Percentiles rank a stretch among this genome's conserved stretches.
Conservation (phyloP, 2,329 filamentous ascomycete species). For the Fusarium hostae region DNA sequence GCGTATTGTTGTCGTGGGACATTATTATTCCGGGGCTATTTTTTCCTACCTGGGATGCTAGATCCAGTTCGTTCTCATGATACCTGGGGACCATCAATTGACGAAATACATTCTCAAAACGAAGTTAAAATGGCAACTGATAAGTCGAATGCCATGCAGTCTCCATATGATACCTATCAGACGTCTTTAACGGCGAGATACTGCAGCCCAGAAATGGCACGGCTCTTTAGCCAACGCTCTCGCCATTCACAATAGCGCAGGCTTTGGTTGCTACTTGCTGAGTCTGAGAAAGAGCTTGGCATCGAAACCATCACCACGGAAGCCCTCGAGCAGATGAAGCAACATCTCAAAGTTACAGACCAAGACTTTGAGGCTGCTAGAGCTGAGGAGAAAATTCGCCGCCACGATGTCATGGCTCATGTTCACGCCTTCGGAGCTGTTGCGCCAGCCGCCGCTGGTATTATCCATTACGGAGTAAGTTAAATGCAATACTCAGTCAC, state of each 20-base stretch:
- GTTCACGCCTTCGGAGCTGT: constrained; percentile 25
- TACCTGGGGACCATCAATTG: background rate
- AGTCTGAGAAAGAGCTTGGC: constrained; percentile 15
- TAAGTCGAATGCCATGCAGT: background rate
- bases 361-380: constrained; percentile 9
- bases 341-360: background rate
- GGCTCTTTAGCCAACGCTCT: constrained; percentile 14
- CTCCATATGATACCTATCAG: constrained; percentile 15
- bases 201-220: constrained; percentile 18
- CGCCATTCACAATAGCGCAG: constrained; percentile 14
- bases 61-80: background rate
- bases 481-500: background rate
- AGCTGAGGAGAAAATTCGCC: constrained; percentile 8
- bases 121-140: background rate
- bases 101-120: background rate
- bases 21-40: no score
- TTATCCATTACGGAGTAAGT: constrained; percentile 27
- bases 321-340: constrained; percentile 13
- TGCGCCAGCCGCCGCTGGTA: constrained; percentile 26
- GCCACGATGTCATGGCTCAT: constrained; percentile 23
- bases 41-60: no score
- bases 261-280: constrained; percentile 16
- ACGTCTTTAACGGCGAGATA: constrained; percentile 21
- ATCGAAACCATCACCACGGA: constrained; percentile 5
- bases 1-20: no score